Percentiles rank a stretch among this genome's conserved stretches.
Conservation (phyloP, 768 basidiomycete species). For the Strobilomyces dryophilus region DNA sequence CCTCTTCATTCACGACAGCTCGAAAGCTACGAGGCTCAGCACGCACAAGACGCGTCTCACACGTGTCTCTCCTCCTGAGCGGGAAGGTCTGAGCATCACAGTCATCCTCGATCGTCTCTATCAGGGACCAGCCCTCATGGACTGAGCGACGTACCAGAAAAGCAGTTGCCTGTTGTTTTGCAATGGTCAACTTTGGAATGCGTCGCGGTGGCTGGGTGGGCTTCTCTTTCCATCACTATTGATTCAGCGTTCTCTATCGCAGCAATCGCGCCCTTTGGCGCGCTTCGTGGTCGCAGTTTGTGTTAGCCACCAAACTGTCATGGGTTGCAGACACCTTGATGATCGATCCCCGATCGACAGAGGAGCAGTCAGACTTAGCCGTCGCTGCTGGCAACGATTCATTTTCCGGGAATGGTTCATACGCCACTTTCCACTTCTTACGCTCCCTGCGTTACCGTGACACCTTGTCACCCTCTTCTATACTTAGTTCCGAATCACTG, state of each 20-base stretch:
- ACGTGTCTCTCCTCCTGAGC: conserved; percentile 24
- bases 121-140: conserved; percentile 22
- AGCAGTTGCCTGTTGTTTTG: conserved; percentile 11
- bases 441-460: not conserved
- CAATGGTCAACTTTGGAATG: conserved; percentile 24
- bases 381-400: not conserved
- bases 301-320: not conserved
- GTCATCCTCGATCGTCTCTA: conserved; percentile 29
- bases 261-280: conserved; percentile 11
- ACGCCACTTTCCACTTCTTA: not conserved
- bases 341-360: not conserved
- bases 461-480: conserved; percentile 8
- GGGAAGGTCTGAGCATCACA: conserved; percentile 30
- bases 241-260: conserved; percentile 20
- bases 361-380: not conserved
- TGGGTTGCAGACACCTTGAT: not conserved
- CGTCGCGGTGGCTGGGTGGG: conserved; percentile 28
- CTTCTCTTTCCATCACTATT: not conserved
- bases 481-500: not conserved
- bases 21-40: conserved; percentile 29
- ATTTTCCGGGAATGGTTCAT: not conserved
- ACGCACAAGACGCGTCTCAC: conserved; percentile 19
- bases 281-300: conserved; percentile 4
- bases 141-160: conserved; percentile 31
- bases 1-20: conserved; percentile 18